phyloP scores from a whole-genome alignment of 768 basidiomycete species.

The Fomitopsis serialis region DNA sequence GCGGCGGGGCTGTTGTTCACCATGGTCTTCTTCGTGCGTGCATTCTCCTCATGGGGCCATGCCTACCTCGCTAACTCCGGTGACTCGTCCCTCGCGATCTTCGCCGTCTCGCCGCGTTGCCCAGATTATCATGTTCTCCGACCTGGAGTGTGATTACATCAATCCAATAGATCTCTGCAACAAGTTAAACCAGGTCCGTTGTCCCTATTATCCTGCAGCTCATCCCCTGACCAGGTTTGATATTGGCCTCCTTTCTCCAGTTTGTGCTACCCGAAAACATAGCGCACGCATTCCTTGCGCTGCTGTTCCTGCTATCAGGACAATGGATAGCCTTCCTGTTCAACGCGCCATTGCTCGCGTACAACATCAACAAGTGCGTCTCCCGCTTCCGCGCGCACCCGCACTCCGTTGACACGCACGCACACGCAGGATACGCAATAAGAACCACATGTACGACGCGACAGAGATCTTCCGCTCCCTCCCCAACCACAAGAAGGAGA shows the following conservation, averaged over 20 bases:
- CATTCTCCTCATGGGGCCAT: not conserved
- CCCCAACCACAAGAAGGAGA: conserved; percentile 91
- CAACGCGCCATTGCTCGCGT: conserved; percentile 84
- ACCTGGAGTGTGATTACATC: conserved; percentile 99
- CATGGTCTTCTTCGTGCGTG: conserved; percentile 97
- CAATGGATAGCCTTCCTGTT: conserved; percentile 94
- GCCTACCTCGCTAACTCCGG: not conserved
- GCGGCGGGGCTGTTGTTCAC: conserved; percentile 94
- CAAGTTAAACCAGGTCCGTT: conserved; percentile 89
- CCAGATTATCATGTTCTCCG: conserved; percentile 99
- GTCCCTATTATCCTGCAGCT: not conserved
- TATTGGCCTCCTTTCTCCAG: conserved; percentile 35
- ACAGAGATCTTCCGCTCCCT: conserved; percentile 98
- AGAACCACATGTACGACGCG: conserved; percentile 98
- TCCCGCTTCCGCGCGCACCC: not conserved
- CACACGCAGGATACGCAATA: conserved; percentile 69
- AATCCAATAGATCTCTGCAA: conserved; percentile 99
- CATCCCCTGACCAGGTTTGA: not conserved
- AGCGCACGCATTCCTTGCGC: conserved; percentile 86
- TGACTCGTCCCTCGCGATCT: not conserved
- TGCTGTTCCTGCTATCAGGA: conserved; percentile 88
- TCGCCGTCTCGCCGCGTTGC: not conserved
- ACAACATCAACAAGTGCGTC: conserved; percentile 90
- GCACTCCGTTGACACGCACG: not conserved
- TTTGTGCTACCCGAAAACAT: conserved; percentile 97